Evolutionary conservation across 495 filamentous ascomycete genomes (phyloP).

Genomic region (Bacidia gigantensis): DNA sequence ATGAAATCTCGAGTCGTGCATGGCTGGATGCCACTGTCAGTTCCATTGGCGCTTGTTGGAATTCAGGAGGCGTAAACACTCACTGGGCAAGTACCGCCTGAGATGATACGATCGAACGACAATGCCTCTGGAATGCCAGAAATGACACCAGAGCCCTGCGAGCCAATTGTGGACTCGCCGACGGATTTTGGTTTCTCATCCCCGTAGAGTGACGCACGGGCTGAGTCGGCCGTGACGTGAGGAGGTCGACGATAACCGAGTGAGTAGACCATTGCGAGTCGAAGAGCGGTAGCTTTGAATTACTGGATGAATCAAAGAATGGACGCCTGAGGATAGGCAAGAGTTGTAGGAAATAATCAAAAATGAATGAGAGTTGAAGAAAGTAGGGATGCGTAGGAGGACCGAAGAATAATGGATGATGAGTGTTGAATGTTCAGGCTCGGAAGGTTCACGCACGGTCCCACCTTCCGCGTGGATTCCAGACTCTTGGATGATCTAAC

Average conservation of each 20-base stretch:
- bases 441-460: neutral
- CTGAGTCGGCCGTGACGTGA: constrained; percentile 14
- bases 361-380: neutral
- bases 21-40: constrained; percentile 36
- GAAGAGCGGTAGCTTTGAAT: neutral
- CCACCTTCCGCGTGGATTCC: neutral
- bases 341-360: neutral
- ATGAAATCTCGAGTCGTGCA: constrained; percentile 64
- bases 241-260: constrained; percentile 35
- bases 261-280: constrained; percentile 34
- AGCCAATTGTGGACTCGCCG: constrained; percentile 15
- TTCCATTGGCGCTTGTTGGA: constrained; percentile 52
- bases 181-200: constrained; percentile 21
- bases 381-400: neutral
- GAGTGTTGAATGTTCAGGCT: neutral
- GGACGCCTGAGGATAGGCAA: neutral
- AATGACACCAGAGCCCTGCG: constrained; percentile 13
- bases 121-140: constrained; percentile 52
- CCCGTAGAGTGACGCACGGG: constrained; percentile 15
- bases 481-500: neutral
- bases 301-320: neutral
- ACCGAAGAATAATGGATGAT: neutral
- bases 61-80: constrained; percentile 20
- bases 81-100: constrained; percentile 66
- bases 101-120: constrained; percentile 56